Evolutionary conservation across 2,329 filamentous ascomycete species (phyloP).

Genomic region (Curvularia lunata): DNA sequence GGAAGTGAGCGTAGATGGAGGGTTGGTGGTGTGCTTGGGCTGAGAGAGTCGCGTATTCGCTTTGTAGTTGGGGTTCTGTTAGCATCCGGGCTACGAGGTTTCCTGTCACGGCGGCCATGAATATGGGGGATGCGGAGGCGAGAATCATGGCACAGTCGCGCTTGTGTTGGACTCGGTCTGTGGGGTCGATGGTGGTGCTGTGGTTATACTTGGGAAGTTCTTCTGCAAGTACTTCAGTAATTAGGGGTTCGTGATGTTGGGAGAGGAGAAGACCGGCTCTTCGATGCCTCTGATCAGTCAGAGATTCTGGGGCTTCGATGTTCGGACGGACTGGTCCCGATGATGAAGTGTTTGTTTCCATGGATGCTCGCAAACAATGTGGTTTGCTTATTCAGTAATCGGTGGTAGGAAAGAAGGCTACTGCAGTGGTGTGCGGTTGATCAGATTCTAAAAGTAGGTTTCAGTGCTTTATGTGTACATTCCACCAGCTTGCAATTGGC

Average conservation of each 20-base stretch:
- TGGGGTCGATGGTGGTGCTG: slow-evolving; percentile 21
- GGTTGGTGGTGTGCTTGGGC: slow-evolving; percentile 31
- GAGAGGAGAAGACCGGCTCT: slow-evolving; percentile 26
- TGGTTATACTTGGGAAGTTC: slow-evolving; percentile 35
- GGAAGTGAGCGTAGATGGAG: slow-evolving; percentile 39
- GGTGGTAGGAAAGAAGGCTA: not conserved
- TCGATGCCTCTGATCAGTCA: slow-evolving; percentile 20
- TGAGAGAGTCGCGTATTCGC: slow-evolving; percentile 27
- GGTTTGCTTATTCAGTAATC: not conserved
- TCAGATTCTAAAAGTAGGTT: too few species aligned
- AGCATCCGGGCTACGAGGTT: slow-evolving; percentile 26
- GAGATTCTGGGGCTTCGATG: slow-evolving; percentile 7
- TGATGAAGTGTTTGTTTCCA: not conserved
- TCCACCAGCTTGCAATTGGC: not conserved
- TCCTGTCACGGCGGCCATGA: slow-evolving; percentile 36
- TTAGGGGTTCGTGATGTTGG: slow-evolving; percentile 30
- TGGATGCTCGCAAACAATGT: not conserved
- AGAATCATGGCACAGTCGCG: slow-evolving; percentile 39
- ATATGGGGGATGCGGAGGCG: slow-evolving; percentile 31
- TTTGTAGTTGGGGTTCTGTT: slow-evolving; percentile 21
- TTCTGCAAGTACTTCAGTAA: slow-evolving; percentile 30
- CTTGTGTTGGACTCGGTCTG: slow-evolving; percentile 19
- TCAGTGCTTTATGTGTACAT: not conserved
- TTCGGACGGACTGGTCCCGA: not conserved
- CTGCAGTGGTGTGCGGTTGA: not conserved